These are phyloP conservation scores for Cystobasidium sp. DNA, from an alignment of 1,284 basidiomycete species.

Conservation along the genomic window DNA sequence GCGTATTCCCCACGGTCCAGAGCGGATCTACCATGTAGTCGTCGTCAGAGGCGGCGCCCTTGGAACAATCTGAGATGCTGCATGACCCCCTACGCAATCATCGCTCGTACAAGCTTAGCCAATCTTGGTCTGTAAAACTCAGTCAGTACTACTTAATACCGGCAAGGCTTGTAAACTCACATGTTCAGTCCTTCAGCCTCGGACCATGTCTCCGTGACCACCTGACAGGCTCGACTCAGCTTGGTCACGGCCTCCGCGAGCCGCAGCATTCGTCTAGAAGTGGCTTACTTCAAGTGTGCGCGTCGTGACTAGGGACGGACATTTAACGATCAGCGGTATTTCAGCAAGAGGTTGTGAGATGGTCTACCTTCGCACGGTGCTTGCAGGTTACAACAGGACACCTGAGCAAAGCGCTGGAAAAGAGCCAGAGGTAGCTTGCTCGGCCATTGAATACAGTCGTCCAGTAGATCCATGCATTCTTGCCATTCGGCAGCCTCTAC, in stretches of 20 bases:
- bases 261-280: background rate
- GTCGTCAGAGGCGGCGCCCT: background rate
- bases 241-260: too few relatives aligned
- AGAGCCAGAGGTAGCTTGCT: background rate
- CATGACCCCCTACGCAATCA: constrained; percentile 13
- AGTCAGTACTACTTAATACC: background rate
- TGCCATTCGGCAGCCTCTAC: constrained; percentile 1
- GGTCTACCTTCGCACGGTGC: constrained; percentile 10
- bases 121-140: background rate
- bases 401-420: constrained; percentile 10
- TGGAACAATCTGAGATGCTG: too few relatives aligned
- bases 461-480: background rate
- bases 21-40: background rate
- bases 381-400: background rate
- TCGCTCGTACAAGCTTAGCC: constrained; percentile 15
- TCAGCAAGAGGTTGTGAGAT: background rate
- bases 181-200: background rate
- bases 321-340: background rate
- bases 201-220: background rate
- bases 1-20: constrained; percentile 12
- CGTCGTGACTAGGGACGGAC: background rate
- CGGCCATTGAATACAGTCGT: background rate
- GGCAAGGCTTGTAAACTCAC: background rate
- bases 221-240: background rate
- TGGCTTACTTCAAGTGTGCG: constrained; percentile 10